These are phyloP conservation scores for Apiospora sp. DNA, from an alignment of 2,329 filamentous ascomycete genomes.

Conservation along the genomic window DNA sequence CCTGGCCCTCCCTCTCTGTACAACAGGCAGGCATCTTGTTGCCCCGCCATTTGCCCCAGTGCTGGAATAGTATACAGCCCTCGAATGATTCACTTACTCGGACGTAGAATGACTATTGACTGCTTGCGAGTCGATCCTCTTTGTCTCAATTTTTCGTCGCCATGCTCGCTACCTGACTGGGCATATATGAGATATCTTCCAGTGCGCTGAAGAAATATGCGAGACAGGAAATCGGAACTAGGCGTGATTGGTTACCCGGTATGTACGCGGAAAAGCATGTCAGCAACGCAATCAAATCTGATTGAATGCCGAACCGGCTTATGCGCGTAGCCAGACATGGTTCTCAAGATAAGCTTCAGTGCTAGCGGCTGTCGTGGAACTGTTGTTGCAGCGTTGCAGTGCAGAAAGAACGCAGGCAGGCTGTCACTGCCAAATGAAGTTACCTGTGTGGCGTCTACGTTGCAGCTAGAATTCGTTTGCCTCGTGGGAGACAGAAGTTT, in stretches of 20 bases:
- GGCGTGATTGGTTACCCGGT: neutral
- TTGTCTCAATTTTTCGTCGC: conserved; percentile 1
- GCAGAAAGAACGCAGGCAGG: neutral
- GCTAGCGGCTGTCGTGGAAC: conserved; percentile 22
- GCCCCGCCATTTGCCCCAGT: neutral
- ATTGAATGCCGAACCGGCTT: conserved; percentile 3
- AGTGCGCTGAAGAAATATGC: neutral
- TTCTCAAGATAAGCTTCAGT: conserved; percentile 19
- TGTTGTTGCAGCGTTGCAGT: neutral
- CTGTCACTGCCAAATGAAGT: neutral
- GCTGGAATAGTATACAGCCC: neutral
- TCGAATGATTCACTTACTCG: conserved; percentile 8
- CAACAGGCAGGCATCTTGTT: neutral
- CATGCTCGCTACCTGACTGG: neutral
- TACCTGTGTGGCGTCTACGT: neutral
- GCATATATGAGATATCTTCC: neutral
- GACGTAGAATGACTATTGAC: neutral
- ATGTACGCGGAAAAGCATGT: neutral
- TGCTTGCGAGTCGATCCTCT: neutral
- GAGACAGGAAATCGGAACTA: neutral
- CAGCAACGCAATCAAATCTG: neutral
- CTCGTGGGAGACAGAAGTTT: conserved; percentile 18
- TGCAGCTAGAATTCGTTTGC: neutral
- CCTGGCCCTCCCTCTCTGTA: neutral
- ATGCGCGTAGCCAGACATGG: neutral